Evolutionary conservation across 164 flowering plant genomes (phyloP).

Genomic region (Umbilicus rupestris): DNA sequence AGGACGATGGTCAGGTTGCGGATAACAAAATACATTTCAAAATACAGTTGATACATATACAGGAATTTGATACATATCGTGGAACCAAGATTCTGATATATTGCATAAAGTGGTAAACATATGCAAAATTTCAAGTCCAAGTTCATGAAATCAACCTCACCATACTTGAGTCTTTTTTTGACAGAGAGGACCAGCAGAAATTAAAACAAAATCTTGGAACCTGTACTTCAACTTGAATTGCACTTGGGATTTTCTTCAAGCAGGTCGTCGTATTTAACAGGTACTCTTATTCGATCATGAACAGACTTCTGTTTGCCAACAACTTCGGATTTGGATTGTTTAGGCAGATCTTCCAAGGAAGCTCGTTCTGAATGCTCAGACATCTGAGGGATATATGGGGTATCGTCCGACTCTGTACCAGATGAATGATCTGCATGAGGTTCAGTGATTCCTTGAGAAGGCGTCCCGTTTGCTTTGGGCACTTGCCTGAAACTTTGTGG

Average conservation of each 20-base stretch:
- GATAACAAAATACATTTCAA: no score
- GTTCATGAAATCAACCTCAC: no score
- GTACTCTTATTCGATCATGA: slow-evolving; percentile 56
- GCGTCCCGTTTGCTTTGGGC: slow-evolving; percentile 13
- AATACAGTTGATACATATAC: no score
- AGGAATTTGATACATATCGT: no score
- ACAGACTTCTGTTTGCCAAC: slow-evolving; percentile 33
- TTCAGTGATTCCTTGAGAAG: slow-evolving; percentile 11
- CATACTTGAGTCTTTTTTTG: no score
- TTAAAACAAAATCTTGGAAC: neutral
- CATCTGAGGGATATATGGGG: slow-evolving; percentile 13
- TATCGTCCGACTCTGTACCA: slow-evolving; percentile 12
- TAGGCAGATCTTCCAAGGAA: neutral
- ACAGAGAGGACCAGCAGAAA: neutral
- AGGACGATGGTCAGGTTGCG: no score
- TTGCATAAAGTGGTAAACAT: no score
- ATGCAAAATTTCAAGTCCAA: no score
- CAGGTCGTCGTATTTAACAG: slow-evolving; percentile 65
- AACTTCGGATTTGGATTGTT: slow-evolving; percentile 9
- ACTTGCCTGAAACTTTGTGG: slow-evolving; percentile 25
- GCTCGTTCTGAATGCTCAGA: neutral
- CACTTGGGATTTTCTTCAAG: slow-evolving; percentile 25
- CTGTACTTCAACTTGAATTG: neutral
- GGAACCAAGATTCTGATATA: no score
- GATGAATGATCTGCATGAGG: slow-evolving; percentile 13